Conservation (phyloP, 1,284 basidiomycete genomes). For the Abortiporus biennis region DNA sequence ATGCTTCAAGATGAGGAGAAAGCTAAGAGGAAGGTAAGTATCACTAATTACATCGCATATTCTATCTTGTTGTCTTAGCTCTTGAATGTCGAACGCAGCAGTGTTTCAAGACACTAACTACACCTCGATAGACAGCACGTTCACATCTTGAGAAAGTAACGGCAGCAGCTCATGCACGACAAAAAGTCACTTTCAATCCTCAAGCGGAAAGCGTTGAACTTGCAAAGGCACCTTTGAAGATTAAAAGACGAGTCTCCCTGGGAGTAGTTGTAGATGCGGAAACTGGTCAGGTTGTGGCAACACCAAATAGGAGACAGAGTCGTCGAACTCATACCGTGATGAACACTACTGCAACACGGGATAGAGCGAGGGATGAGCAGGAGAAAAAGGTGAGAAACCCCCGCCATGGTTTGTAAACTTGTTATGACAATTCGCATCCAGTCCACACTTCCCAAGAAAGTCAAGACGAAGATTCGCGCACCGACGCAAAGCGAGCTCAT, state of each 20-base stretch:
- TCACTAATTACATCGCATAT: constrained; percentile 7
- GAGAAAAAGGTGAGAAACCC: constrained; percentile 52
- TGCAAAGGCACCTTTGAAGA: constrained; percentile 11
- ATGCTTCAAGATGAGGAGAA: constrained; percentile 56
- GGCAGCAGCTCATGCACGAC: constrained; percentile 57
- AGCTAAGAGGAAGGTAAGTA: constrained; percentile 45
- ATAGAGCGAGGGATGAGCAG: constrained; percentile 55
- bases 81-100: no score
- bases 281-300: constrained; percentile 45
- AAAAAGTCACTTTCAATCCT: constrained; percentile 60
- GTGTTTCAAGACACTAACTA: no score
- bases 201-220: constrained; percentile 16
- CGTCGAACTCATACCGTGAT: constrained; percentile 57
- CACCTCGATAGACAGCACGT: constrained; percentile 44
- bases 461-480: constrained; percentile 39
- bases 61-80: not conserved
- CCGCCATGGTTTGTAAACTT: constrained; percentile 8
- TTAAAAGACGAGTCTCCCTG: constrained; percentile 46
- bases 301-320: constrained; percentile 47
- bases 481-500: constrained; percentile 80
- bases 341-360: constrained; percentile 57
- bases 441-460: constrained; percentile 58
- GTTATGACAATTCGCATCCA: constrained; percentile 17
- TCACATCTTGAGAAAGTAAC: constrained; percentile 53
- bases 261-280: constrained; percentile 49